Conservation (phyloP, 768 basidiomycete genomes). For the Agrocybe chaxingu region DNA sequence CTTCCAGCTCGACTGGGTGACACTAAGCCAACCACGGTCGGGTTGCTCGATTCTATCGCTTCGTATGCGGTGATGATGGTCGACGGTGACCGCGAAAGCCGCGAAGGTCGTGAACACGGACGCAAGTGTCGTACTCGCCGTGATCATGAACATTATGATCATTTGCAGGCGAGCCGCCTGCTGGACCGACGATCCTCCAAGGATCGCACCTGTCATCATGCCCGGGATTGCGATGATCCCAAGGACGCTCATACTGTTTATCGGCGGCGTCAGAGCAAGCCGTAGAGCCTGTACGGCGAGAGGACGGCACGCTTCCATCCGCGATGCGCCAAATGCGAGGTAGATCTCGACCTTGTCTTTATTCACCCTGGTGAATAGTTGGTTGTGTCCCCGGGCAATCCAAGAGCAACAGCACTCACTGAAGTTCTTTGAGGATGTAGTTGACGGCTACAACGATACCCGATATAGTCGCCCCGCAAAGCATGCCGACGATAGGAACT, state of each 20-base stretch:
- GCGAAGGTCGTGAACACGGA: constrained; percentile 62
- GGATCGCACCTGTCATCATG: constrained; percentile 91
- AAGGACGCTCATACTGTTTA: constrained; percentile 84
- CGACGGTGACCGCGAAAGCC: constrained; percentile 61
- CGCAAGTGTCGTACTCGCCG: constrained; percentile 70
- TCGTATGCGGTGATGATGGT: constrained; percentile 36
- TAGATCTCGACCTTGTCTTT: constrained; percentile 83
- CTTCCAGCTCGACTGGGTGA: no score
- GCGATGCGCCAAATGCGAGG: constrained; percentile 81
- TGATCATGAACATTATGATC: constrained; percentile 95
- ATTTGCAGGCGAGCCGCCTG: constrained; percentile 87
- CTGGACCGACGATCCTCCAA: constrained; percentile 80
- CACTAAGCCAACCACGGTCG: no score
- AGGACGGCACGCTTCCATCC: constrained; percentile 81
- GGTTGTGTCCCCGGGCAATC: background rate
- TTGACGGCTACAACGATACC: constrained; percentile 69
- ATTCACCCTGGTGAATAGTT: constrained; percentile 56
- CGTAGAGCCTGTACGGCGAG: constrained; percentile 75
- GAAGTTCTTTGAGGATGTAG: constrained; percentile 72
- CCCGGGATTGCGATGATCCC: constrained; percentile 79
- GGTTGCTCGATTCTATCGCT: no score
- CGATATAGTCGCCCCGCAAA: constrained; percentile 77
- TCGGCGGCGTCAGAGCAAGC: constrained; percentile 73
- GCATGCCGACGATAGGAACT: constrained; percentile 87
- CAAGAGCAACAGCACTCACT: constrained; percentile 38